Base-by-base conservation (phyloP, 306 rosid genomes). In the Alnus rubra region DNA sequence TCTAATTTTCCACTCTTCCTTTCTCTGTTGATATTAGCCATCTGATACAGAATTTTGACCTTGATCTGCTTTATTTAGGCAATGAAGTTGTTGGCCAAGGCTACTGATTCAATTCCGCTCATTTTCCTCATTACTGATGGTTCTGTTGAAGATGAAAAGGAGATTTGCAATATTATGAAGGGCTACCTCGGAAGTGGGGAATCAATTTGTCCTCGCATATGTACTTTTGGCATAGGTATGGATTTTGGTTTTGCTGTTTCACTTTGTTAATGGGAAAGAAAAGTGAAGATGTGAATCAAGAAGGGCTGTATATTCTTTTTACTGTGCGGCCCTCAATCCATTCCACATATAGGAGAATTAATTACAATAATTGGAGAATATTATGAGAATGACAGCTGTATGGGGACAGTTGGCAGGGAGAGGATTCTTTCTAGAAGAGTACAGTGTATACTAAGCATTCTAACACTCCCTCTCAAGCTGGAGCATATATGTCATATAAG, bases 171-270 rank as follows among this genome's bases (percentile, higher is more conserved):
- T 81, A 71, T 82, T 70, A 84, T 91, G 78, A 89, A 84, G 88
- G 85, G 83, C 82, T 82, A 84, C 52, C 69, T 81, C 59, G 69
- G 86, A 74, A 87, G 79, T 55, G 86, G 81, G 50, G 79, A 80
- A 35, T 71, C 90, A 62, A 64, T 84, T 73, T 84, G 87, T 69
- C 98, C 96, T 48, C 96, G 94, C 70, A 50, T 95, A 60, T 88
- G 85, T 74, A 91, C 99, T 70, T 88, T 92, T 84, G 99, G 99
- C 87, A 93, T 95, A 84, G 99, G 99, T 88, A 85, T 82, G 89
- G 59, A 58, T 63, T 77, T 77, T 79, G 51, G 71, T 69, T 74
- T 75, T 7, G 42, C 19, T 2, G 8, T 71, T 13, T 74, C 65
- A 63, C 37, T 47, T 59, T 42, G 45, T 42, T 42, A 42, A 42